Conservation (phyloP, 208 protist genomes). For the Wallacemonas collosoma region DNA sequence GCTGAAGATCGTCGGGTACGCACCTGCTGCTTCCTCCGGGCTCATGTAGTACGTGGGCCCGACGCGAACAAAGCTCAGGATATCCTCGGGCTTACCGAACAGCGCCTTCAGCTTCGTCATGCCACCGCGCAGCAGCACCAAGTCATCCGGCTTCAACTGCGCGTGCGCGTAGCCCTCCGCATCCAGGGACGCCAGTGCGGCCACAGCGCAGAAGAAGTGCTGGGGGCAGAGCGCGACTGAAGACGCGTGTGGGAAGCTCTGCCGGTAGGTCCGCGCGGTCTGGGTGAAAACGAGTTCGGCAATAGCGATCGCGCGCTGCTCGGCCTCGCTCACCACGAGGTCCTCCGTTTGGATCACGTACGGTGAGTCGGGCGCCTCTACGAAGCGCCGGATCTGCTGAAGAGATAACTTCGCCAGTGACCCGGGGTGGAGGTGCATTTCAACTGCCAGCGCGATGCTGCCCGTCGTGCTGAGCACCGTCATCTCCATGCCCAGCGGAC, state of each 20-base stretch:
- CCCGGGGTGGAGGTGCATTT: neutral
- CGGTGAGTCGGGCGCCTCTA: neutral
- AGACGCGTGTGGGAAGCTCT: too few relatives aligned
- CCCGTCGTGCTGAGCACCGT: slow-evolving; percentile 4
- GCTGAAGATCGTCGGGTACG: slow-evolving; percentile 18
- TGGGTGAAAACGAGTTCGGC: too few relatives aligned
- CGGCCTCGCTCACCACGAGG: neutral
- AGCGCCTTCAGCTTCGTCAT: neutral
- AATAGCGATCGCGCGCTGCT: too few relatives aligned
- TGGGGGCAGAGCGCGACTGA: neutral
- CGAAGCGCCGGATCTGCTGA: neutral
- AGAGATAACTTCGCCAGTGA: too few relatives aligned
- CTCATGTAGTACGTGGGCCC: slow-evolving; percentile 22
- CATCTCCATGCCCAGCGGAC: too few relatives aligned
- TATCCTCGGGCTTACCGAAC: neutral
- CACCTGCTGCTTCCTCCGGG: slow-evolving; percentile 33
- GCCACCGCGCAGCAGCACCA: slow-evolving; percentile 7
- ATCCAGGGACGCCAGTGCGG: neutral
- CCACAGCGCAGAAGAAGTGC: neutral
- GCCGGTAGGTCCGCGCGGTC: too few relatives aligned
- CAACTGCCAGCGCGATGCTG: neutral
- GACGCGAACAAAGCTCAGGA: neutral
- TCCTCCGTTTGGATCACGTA: neutral
- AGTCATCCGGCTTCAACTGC: neutral
- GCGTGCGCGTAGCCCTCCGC: neutral